These are phyloP conservation scores for Talaromyces sp. DNA, from an alignment of 2,329 filamentous ascomycete genomes.

Conservation along the genomic window DNA sequence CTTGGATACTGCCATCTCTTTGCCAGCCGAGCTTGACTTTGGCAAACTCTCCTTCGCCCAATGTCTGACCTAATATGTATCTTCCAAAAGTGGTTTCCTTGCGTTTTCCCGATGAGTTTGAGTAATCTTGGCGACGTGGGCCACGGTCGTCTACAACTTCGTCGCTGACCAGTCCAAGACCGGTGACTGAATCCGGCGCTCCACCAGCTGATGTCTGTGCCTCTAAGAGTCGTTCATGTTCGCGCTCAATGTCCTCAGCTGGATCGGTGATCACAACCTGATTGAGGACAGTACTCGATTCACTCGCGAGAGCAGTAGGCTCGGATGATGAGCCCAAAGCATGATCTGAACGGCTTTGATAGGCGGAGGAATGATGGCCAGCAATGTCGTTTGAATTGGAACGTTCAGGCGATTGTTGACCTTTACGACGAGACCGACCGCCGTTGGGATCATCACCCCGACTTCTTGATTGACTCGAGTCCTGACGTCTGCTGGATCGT, in stretches of 20 bases:
- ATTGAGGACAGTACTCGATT: conserved; percentile 76
- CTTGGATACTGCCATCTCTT: conserved; percentile 85
- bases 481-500: conserved; percentile 41
- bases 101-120: conserved; percentile 46
- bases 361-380: conserved; percentile 35
- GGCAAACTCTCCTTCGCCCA: conserved; percentile 96
- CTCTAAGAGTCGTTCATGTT: conserved; percentile 66
- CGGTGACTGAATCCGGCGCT: conserved; percentile 45
- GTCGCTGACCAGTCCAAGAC: conserved; percentile 49
- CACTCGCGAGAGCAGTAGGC: conserved; percentile 62
- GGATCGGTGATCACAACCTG: conserved; percentile 74
- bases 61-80: conserved; percentile 91
- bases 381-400: conserved; percentile 42
- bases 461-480: conserved; percentile 33
- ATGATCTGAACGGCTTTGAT: conserved; percentile 29
- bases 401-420: conserved; percentile 46
- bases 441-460: conserved; percentile 40
- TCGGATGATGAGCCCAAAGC: conserved; percentile 55
- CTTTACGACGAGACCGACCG: conserved; percentile 47
- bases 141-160: conserved; percentile 49
- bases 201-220: conserved; percentile 46
- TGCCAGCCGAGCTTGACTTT: conserved; percentile 99
- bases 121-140: conserved; percentile 56
- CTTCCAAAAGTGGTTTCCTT: conserved; percentile 91
- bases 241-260: conserved; percentile 67